phyloP scores from a whole-genome alignment of 108 stramenopile genomes.

The Cyclotella atomus region DNA sequence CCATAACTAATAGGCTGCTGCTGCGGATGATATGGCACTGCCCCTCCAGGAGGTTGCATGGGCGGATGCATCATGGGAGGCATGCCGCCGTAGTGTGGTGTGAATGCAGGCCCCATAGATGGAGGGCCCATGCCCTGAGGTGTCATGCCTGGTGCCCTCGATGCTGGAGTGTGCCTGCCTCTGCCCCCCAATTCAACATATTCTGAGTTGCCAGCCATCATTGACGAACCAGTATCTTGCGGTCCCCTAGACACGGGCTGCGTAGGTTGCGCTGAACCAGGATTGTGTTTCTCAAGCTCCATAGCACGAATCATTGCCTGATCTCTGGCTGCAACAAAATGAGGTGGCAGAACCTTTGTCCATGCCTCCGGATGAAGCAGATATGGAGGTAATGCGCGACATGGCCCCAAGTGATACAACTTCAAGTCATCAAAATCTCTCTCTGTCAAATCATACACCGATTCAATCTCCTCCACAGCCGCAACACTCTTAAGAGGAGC shows the following conservation, averaged over 20 bases:
- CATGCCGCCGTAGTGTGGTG: slow-evolving; percentile 1
- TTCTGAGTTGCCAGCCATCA: slow-evolving; percentile 30
- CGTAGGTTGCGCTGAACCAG: slow-evolving; percentile 23
- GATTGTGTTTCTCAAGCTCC: slow-evolving; percentile 53
- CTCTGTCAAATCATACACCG: slow-evolving; percentile 82
- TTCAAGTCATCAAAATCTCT: slow-evolving; percentile 88
- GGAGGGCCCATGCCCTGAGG: slow-evolving; percentile 6
- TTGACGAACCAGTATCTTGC: slow-evolving; percentile 6
- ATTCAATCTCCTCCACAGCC: slow-evolving; percentile 80
- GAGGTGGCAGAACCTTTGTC: slow-evolving; percentile 84
- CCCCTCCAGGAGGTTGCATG: slow-evolving; percentile 11
- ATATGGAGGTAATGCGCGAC: slow-evolving; percentile 82
- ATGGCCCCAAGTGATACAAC: slow-evolving; percentile 87
- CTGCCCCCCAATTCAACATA: slow-evolving; percentile 49
- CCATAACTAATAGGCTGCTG: slow-evolving; percentile 31
- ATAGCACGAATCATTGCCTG: slow-evolving; percentile 69
- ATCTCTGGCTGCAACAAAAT: slow-evolving; percentile 73
- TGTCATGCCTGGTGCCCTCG: slow-evolving; percentile 18
- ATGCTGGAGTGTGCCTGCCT: slow-evolving; percentile 14
- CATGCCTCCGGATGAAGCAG: slow-evolving; percentile 82
- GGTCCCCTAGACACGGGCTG: slow-evolving; percentile 1
- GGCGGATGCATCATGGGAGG: slow-evolving; percentile 21
- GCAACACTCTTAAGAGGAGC: slow-evolving; percentile 62
- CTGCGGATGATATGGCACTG: slow-evolving; percentile 12
- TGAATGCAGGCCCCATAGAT: background rate